A percentile compares a stretch with the other conserved stretches of the same genome.
These are phyloP conservation scores for Lepiota venenata DNA, from an alignment of 768 basidiomycete genomes.

Conservation along the genomic window DNA sequence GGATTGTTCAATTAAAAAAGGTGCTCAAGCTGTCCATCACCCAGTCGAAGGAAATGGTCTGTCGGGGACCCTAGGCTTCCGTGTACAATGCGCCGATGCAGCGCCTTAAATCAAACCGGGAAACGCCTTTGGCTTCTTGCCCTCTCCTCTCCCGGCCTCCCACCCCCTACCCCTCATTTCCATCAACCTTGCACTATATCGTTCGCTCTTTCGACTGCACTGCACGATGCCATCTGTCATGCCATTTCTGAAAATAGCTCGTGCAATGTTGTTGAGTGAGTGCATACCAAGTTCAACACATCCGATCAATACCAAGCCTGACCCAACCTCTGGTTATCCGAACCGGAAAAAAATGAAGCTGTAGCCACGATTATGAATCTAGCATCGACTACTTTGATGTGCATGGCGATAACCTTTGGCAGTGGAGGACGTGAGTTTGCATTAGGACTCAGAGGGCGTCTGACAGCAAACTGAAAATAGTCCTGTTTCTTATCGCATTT, in stretches of 20 bases:
- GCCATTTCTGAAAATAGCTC: background rate
- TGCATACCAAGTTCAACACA: background rate
- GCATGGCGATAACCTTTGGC: conserved; percentile 2
- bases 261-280: conserved; percentile 5
- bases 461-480: too few relatives aligned
- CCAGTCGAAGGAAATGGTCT: background rate
- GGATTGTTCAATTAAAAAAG: background rate
- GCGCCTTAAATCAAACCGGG: too few relatives aligned
- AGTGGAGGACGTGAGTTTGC: conserved; percentile 5
- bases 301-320: background rate
- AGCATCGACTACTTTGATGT: conserved; percentile 4
- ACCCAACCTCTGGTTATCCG: background rate
- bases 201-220: background rate
- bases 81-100: too few relatives aligned
- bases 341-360: conserved; percentile 2
- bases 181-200: background rate
- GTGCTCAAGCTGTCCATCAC: background rate
- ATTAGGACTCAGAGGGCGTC: too few relatives aligned
- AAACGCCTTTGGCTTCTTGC: too few relatives aligned
- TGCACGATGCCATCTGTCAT: background rate
- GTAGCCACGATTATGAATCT: conserved; percentile 4
- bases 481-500: background rate
- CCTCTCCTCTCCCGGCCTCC: background rate
- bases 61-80: too few relatives aligned
- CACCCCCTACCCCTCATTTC: background rate